Evolutionary conservation across 2,329 filamentous ascomycete species (phyloP).

Genomic region (Alternaria longipes): DNA sequence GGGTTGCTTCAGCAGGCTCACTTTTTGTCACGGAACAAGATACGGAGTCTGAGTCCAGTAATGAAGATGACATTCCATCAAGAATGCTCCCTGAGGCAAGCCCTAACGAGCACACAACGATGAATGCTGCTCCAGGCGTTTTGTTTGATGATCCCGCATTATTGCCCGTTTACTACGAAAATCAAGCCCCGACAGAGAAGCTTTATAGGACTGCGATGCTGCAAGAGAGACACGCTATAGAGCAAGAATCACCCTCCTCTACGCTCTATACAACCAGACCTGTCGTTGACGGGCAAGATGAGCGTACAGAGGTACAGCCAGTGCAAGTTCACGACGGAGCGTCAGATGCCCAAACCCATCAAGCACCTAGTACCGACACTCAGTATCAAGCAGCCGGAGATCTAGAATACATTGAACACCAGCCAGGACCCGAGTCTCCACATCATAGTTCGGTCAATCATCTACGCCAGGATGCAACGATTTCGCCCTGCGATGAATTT

Average conservation of each 20-base stretch:
- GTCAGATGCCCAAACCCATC: background rate
- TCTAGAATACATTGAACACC: too few relatives aligned
- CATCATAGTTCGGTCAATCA: too few relatives aligned
- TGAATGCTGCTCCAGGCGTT: background rate
- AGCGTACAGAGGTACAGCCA: conserved; percentile 1
- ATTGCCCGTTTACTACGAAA: too few relatives aligned
- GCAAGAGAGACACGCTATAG: background rate
- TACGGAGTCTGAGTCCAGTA: conserved; percentile 4
- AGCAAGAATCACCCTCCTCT: conserved; percentile 3
- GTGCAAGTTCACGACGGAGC: background rate
- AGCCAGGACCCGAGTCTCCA: too few relatives aligned
- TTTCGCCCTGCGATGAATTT: too few relatives aligned
- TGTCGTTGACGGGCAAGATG: background rate
- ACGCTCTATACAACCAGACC: background rate
- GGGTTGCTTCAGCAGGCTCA: background rate
- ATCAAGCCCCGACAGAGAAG: conserved; percentile 1
- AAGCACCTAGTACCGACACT: too few relatives aligned
- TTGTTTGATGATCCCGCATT: background rate
- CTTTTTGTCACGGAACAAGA: conserved; percentile 6
- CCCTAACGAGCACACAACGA: background rate
- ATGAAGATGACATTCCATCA: background rate
- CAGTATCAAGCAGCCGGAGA: too few relatives aligned
- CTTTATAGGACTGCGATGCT: background rate
- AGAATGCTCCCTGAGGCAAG: background rate
- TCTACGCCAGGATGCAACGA: too few relatives aligned